These are phyloP conservation scores for Suhomyces bribrorum DNA, from an alignment of 1,139 yeast genomes.

Conservation along the genomic window DNA sequence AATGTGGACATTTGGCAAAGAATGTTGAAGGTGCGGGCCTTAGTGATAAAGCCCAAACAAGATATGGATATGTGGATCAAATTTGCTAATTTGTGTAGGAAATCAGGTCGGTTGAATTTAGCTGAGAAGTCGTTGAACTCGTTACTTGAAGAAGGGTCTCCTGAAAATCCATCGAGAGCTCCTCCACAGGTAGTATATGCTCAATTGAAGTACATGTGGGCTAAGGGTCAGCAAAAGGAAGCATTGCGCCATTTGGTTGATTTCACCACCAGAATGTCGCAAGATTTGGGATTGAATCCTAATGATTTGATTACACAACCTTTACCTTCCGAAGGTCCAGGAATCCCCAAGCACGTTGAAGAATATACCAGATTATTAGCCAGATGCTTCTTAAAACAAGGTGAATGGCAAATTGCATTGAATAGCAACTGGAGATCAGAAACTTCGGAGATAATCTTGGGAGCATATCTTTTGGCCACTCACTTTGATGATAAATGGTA, in stretches of 20 bases:
- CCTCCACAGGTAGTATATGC: slow-evolving; percentile 98
- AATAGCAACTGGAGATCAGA: slow-evolving; percentile 80
- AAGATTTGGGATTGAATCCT: slow-evolving; percentile 75
- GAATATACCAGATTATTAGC: slow-evolving; percentile 88
- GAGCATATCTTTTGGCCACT: slow-evolving; percentile 90
- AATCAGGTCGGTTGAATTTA: slow-evolving; percentile 85
- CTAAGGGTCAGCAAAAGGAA: slow-evolving; percentile 84
- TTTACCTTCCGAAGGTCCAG: slow-evolving; percentile 75
- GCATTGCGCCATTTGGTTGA: slow-evolving; percentile 85
- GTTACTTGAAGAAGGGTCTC: slow-evolving; percentile 62
- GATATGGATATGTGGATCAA: slow-evolving; percentile 99
- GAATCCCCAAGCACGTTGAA: slow-evolving; percentile 72
- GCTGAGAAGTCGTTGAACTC: slow-evolving; percentile 90
- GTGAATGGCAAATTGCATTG: slow-evolving; percentile 94
- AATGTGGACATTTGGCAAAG: slow-evolving; percentile 99
- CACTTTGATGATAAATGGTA: slow-evolving; percentile 94
- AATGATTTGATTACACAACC: slow-evolving; percentile 87
- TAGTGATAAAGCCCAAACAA: slow-evolving; percentile 92
- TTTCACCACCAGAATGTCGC: slow-evolving; percentile 88
- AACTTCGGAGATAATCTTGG: slow-evolving; percentile 75
- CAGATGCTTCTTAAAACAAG: slow-evolving; percentile 93
- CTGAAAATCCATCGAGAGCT: slow-evolving; percentile 70
- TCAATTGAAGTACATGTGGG: slow-evolving; percentile 96
- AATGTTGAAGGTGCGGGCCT: slow-evolving; percentile 87
- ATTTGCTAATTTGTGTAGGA: slow-evolving; percentile 93